Percentiles rank a stretch among this genome's conserved stretches.
Evolutionary conservation across 1,284 basidiomycete species (phyloP).

Genomic region (Agaricales sp.): DNA sequence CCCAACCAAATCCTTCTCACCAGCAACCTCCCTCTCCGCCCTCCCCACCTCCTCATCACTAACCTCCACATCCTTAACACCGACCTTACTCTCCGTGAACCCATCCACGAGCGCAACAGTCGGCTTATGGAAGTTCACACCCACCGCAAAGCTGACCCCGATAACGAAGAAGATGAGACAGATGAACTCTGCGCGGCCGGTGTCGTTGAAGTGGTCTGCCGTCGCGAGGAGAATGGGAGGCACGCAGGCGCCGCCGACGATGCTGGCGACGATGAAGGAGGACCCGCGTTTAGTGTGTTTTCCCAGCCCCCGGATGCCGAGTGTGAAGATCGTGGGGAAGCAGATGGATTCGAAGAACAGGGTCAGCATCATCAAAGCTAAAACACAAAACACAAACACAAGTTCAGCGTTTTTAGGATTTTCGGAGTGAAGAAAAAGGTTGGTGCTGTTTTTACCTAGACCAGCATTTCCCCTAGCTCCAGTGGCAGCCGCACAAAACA

Average conservation of each 20-base stretch:
- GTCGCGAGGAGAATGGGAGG: slow-evolving; percentile 18
- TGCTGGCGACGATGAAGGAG: slow-evolving; percentile 23
- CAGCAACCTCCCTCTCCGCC: neutral
- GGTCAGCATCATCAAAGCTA: slow-evolving; percentile 19
- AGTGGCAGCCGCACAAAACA: slow-evolving; percentile 20
- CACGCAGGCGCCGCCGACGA: slow-evolving; percentile 19
- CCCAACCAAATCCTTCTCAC: neutral
- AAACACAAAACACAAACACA: no score
- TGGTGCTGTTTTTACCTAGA: slow-evolving; percentile 9
- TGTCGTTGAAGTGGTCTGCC: slow-evolving; percentile 21
- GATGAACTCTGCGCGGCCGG: slow-evolving; percentile 22
- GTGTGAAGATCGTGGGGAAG: slow-evolving; percentile 25
- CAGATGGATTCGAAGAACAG: slow-evolving; percentile 26
- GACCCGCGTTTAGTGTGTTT: slow-evolving; percentile 24
- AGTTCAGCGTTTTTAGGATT: neutral
- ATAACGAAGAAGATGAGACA: slow-evolving; percentile 21
- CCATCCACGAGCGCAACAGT: neutral
- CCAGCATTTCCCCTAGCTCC: slow-evolving; percentile 20
- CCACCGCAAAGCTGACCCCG: slow-evolving; percentile 3
- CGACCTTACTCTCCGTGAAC: neutral
- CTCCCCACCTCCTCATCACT: neutral
- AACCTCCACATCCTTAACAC: neutral
- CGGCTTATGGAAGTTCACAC: slow-evolving; percentile 1
- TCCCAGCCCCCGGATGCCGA: slow-evolving; percentile 23
- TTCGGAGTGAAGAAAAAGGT: neutral